Evolutionary conservation across 306 rosid species (phyloP), one percentile per base, ranked within the genome.

Genomic region (Hylodesmum podocarpum): DNA sequence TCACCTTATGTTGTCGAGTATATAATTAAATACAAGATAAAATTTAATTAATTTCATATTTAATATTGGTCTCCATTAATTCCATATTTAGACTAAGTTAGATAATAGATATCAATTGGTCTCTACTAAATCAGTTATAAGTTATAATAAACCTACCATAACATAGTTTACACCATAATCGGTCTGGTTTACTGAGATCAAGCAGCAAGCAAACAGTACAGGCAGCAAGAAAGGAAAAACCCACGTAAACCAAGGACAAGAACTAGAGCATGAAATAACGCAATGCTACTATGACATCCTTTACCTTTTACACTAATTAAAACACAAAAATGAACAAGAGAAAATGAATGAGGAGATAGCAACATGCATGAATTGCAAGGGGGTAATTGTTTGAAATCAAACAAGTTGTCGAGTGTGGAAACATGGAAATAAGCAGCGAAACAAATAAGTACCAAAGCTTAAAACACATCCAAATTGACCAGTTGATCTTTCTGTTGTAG

Each of bases 361-460:
- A n/a, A n/a, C n/a, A 24, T 22, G 62, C n/a, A 54, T 54, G 62
- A 54, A 14, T 12, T 22, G 15, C 31, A 2, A 21, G 12, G 10
- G 5, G 66, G 40, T 7, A 15, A 28, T 55, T 12, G 64, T 6
- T 11, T 28, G 5, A 58, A 59, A 59, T 64, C 49, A 54, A 53
- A 29, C 40, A 19, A 16, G 46, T 78, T 87, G 59, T 41, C 82
- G 50, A 39, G 77, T 83, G 67, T 58, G 76, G 70, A 85, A 84
- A 81, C 96, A 91, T 1, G 93, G 91, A 51, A 78, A 80, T 29
- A 89, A 54, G 77, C 92, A 88, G 36, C 83, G 86, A 79, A 91
- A 74, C 8, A 91, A 62, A 49, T 73, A 76, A 70, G 78, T 39
- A 40, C 87, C 85, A 29, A 80, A 81, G 67, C 70, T 53, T 28